Evolutionary conservation across 2,329 filamentous ascomycete genomes (phyloP).

Genomic region (Cordyceps fumosorosea): DNA sequence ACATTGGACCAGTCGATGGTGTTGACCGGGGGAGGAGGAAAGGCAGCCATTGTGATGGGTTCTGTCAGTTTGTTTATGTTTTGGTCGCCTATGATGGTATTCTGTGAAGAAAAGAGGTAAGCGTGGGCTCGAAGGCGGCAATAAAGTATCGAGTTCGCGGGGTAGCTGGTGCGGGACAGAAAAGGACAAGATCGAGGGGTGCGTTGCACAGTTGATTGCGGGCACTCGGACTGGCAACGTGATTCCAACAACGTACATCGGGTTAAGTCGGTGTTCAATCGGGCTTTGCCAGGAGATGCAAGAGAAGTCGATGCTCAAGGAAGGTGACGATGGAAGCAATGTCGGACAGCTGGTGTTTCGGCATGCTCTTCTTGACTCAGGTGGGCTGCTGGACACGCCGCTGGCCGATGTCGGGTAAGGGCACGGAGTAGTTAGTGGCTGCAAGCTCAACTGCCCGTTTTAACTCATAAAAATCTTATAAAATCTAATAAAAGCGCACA

Average conservation of each 20-base stretch:
- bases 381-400: background rate
- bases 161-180: background rate
- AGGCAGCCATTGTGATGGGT: conserved; percentile 36
- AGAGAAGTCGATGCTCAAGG: background rate
- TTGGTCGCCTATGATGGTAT: background rate
- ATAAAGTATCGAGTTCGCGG: background rate
- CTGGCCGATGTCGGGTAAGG: conserved; percentile 3
- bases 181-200: background rate
- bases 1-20: conserved; percentile 92
- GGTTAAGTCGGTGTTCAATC: background rate
- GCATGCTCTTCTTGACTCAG: background rate
- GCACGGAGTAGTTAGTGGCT: too few relatives aligned
- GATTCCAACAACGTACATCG: background rate
- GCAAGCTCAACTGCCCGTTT: too few relatives aligned
- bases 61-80: background rate
- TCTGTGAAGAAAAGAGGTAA: background rate
- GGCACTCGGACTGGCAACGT: too few relatives aligned
- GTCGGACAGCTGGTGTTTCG: background rate
- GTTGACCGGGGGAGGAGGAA: conserved; percentile 71
- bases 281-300: background rate
- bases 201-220: background rate
- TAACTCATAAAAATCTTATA: too few relatives aligned
- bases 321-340: background rate
- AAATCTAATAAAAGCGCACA: background rate
- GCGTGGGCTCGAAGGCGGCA: background rate